phyloP scores from a whole-genome alignment of 2,329 filamentous ascomycete genomes.

The Didymella sp. region DNA sequence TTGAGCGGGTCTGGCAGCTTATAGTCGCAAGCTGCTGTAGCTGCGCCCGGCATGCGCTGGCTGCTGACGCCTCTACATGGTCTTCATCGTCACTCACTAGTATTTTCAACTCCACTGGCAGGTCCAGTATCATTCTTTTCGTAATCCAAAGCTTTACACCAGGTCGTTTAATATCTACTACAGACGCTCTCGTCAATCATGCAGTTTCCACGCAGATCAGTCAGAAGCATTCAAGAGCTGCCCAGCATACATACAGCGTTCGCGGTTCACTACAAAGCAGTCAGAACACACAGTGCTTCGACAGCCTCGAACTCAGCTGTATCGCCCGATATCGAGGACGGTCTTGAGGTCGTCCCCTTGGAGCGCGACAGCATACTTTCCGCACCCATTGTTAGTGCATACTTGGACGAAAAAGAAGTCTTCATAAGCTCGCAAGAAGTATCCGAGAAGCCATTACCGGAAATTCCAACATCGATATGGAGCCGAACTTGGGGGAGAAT shows the following conservation, averaged over 20 bases:
- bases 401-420: slow-evolving; percentile 40
- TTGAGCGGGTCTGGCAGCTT: slow-evolving; percentile 12
- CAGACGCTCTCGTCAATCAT: slow-evolving; percentile 22
- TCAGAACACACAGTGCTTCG: slow-evolving; percentile 17
- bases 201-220: slow-evolving; percentile 34
- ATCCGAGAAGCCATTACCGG: slow-evolving; percentile 36
- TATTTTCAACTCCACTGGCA: slow-evolving; percentile 20
- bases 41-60: slow-evolving; percentile 20
- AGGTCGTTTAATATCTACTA: slow-evolving; percentile 16
- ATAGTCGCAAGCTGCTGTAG: slow-evolving; percentile 20
- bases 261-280: slow-evolving; percentile 19
- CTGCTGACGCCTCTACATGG: slow-evolving; percentile 24
- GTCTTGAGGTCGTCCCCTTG: slow-evolving; percentile 43
- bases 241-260: slow-evolving; percentile 42
- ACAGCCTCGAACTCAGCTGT: slow-evolving; percentile 23
- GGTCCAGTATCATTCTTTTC: slow-evolving; percentile 20
- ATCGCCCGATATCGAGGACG: slow-evolving; percentile 31
- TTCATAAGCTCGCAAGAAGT: slow-evolving; percentile 19
- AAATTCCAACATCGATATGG: slow-evolving; percentile 32
- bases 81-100: slow-evolving; percentile 18
- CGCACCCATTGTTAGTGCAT: slow-evolving; percentile 38
- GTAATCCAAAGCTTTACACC: neutral
- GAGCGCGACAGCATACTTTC: slow-evolving; percentile 34
- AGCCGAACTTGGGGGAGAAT: slow-evolving; percentile 34
- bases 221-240: slow-evolving; percentile 33